Evolutionary conservation across 495 filamentous ascomycete species (phyloP), one percentile per base, ranked within the genome.

Genomic region (Aspergillus diversus): DNA sequence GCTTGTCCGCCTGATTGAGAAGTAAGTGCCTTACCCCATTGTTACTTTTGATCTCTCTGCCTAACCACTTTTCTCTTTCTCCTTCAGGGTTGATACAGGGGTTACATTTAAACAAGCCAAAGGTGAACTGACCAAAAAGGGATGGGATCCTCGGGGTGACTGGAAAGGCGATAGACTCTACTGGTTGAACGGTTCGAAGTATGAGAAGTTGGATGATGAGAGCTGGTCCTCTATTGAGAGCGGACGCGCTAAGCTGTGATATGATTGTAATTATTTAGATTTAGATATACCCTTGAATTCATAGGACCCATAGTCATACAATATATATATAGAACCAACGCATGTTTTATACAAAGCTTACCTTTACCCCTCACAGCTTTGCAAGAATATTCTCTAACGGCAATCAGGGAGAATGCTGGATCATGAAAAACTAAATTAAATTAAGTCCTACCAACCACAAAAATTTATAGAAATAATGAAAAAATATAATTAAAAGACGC

Each of bases 71-170:
- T 12, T 59, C 13, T 27, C 4, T 50, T 31, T 37, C 3, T 32
- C 15, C 60, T 31, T 33, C 31, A 84, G 81, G 66, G 80, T 84
- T 51, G 73, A 75, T 47, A 79, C 80, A 3, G 79, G 77, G 32
- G 80, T 78, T 6, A 84, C 80, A 1, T 84, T 84, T 71, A 84
- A 84, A 62, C 80, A 84, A 64, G 76, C 81, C 13, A 84, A 82
- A 60, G 75, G 75, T 21, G 80, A 81, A 17, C 55, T 84, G 21
- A 61, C 73, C 4, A 80, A 81, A 68, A 81, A 79, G 59, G 70
- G 73, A 27, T 84, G 81, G 81, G 69, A 74, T 62, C 76, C 75
- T 12, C 70, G 65, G 2, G 67, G 66, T 5, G 71, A 76, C 31
- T 71, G 68, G 53, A 73, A 67, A 4, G 74, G 73, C 1, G 81